Conservation (phyloP, 2,329 filamentous ascomycete genomes). For the Neofusicoccum parvum region DNA sequence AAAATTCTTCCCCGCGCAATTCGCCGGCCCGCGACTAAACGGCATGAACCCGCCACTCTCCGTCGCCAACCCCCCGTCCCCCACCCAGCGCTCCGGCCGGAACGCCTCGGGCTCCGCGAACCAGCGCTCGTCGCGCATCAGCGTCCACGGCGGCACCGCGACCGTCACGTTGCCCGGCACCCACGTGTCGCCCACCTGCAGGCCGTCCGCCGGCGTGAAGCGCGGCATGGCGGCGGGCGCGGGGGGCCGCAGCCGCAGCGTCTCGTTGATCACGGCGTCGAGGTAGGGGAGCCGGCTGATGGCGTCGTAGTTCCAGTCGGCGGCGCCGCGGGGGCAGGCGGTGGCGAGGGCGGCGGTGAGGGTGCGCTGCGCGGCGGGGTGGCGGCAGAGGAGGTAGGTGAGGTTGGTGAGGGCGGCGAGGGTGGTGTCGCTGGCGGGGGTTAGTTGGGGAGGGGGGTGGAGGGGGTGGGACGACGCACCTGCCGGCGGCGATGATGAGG, state of each 20-base stretch:
- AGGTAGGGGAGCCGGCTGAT: conserved; percentile 35
- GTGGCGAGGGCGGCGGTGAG: conserved; percentile 25
- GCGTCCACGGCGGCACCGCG: conserved; percentile 26
- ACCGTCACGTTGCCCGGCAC: conserved; percentile 36
- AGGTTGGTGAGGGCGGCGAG: neutral
- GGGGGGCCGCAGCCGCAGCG: conserved; percentile 45
- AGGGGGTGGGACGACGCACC: conserved; percentile 40
- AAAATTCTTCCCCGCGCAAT: conserved; percentile 7
- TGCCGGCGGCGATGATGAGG: conserved; percentile 42
- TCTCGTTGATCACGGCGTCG: conserved; percentile 47
- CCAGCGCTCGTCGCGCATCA: conserved; percentile 20
- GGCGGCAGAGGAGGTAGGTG: conserved; percentile 27
- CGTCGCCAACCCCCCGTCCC: neutral
- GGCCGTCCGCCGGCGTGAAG: conserved; percentile 41
- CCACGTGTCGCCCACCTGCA: conserved; percentile 36
- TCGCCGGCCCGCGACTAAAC: neutral
- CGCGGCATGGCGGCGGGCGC: conserved; percentile 41
- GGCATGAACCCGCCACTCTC: conserved; percentile 3
- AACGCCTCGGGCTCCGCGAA: neutral
- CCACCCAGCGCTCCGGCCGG: conserved; percentile 8
- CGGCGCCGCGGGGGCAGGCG: conserved; percentile 29
- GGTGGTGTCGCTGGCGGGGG: conserved; percentile 28
- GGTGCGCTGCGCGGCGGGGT: neutral
- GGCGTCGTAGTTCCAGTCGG: conserved; percentile 34
- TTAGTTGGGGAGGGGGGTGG: conserved; percentile 40